Base-by-base conservation (phyloP, 805 yeast genomes). In the Myxozyma neotropica region DNA sequence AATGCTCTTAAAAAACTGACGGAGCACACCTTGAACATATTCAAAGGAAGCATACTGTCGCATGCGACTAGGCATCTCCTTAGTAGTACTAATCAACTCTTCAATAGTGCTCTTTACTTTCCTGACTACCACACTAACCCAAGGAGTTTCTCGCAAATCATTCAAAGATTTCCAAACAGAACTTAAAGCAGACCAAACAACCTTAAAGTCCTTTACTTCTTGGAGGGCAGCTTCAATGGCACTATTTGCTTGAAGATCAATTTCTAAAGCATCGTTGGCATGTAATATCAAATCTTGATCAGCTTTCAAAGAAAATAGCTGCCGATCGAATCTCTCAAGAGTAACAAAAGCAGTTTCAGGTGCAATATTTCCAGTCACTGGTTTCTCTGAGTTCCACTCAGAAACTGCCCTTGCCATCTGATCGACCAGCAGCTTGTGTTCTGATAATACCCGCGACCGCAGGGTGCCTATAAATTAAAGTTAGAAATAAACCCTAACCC, bases 1-100 rank as follows among this genome's bases (percentile, higher is more conserved):
- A 39, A 74, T 69, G 29, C 78, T 68, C 56, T 77, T 73, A 13
- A 81, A 65, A 46, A 78, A 67, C 1, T 70, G 70, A 48, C 80
- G 81, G 7, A 87, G 70, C 0, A 65, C 61, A 7, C 69, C 70
- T 62, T 83, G 84, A n/a, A 86, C 75, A 19, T 80, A 79, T 62
- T 82, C 85, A 70, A 85, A 86, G 0, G 92, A 91, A 0, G 84
- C 75, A 69, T 88, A 87, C 61, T 84, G 90, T 5, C 89, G 77
- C 26, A 86, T 77, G 15, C 80, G 77, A 0, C 78, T 72, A 0
- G 93, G 89, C 74, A 85, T 77, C 0, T 78, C 65, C 53, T 84
- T 77, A 1, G 86, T 75, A 0, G 67, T 68, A 0, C 72, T 71
- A 0, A 83, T 61, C 12, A 87, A 70, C 0, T 77, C 81, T 21